A percentile compares a stretch with the other conserved stretches of the same genome.
phyloP scores from a whole-genome alignment of 345 rosid genomes.

The Eucalyptus curtisii region DNA sequence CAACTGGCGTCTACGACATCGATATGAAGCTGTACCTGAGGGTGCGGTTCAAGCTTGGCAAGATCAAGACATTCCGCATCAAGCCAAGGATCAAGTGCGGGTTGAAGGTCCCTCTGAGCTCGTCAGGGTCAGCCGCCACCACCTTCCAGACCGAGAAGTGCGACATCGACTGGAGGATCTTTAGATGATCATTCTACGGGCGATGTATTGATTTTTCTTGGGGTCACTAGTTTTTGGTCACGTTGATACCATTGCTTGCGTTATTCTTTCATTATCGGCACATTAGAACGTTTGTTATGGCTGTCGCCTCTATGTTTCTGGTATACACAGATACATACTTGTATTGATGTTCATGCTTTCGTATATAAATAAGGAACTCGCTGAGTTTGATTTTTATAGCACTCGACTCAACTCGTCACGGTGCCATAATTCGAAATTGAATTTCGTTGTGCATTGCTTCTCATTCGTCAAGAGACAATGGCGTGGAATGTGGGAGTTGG shows the following conservation, averaged over 20 bases:
- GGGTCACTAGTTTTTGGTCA: not conserved
- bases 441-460: not conserved
- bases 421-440: not conserved
- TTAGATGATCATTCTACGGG: not conserved
- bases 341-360: not conserved
- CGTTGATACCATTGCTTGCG: not conserved
- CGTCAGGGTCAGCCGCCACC: not conserved
- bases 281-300: not conserved
- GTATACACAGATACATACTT: not conserved
- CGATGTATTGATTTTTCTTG: not conserved
- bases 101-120: constrained; percentile 6
- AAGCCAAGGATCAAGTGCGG: constrained; percentile 10
- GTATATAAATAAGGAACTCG: not conserved
- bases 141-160: constrained; percentile 3
- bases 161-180: constrained; percentile 1
- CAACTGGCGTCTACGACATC: not conserved
- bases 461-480: not conserved
- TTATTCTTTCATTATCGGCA: not conserved
- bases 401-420: not conserved
- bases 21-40: constrained; percentile 11
- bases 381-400: not conserved
- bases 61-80: constrained; percentile 4
- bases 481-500: not conserved
- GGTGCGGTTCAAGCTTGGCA: constrained; percentile 12
- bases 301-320: not conserved